Evolutionary conservation across 1,284 basidiomycete species (phyloP).

Genomic region (Ceratobasidium sp.): DNA sequence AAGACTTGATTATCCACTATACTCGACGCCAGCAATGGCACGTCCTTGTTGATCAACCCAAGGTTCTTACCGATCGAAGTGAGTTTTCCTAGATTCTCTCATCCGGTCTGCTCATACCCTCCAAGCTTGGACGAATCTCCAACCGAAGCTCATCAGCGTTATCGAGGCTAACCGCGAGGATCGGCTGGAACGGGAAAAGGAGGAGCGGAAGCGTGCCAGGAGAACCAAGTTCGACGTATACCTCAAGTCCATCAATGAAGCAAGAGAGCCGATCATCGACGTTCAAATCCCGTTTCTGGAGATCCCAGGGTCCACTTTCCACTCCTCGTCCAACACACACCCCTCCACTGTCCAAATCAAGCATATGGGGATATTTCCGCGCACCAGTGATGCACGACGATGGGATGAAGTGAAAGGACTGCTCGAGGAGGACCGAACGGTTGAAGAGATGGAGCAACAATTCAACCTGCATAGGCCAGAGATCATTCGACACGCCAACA

Average conservation of each 20-base stretch:
- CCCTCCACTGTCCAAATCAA: neutral
- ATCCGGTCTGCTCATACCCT: neutral
- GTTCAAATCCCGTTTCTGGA: neutral
- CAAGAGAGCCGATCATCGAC: neutral
- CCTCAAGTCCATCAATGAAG: neutral
- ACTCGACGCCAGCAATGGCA: constrained; percentile 10
- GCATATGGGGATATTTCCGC: constrained; percentile 8
- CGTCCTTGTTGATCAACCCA: constrained; percentile 26
- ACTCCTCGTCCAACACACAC: neutral
- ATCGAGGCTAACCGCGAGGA: constrained; percentile 23
- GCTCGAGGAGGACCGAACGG: neutral
- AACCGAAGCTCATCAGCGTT: constrained; percentile 32
- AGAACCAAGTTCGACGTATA: neutral
- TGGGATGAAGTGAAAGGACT: constrained; percentile 5
- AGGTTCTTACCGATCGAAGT: constrained; percentile 38
- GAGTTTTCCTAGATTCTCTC: no score
- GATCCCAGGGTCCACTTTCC: neutral
- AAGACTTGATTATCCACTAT: constrained; percentile 25
- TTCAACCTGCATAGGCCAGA: neutral
- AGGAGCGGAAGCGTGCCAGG: neutral
- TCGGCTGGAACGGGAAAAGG: constrained; percentile 24
- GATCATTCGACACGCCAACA: neutral
- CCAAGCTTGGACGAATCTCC: constrained; percentile 35
- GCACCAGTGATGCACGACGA: neutral
- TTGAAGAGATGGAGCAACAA: neutral